phyloP scores from a whole-genome alignment of 2,329 filamentous ascomycete species.

The Colletotrichum limetticola region DNA sequence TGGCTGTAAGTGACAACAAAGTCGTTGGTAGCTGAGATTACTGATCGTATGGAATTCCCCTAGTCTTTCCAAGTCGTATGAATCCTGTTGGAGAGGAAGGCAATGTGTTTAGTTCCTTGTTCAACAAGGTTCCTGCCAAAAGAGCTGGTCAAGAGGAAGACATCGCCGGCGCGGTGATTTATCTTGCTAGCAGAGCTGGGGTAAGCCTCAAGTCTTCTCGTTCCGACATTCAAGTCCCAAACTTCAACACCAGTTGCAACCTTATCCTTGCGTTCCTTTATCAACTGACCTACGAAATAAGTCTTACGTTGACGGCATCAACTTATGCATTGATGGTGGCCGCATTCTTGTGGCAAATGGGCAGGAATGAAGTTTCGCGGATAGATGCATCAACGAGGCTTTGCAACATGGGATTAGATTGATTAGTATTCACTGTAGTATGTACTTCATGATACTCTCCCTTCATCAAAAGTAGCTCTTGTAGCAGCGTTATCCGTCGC shows the following conservation, averaged over 20 bases:
- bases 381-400: too few relatives aligned
- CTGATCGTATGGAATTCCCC: too few relatives aligned
- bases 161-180: slow-evolving; percentile 44
- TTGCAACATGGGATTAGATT: too few relatives aligned
- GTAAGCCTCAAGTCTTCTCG: slow-evolving; percentile 37
- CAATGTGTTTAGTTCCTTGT: slow-evolving; percentile 45
- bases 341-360: not conserved
- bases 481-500: too few relatives aligned
- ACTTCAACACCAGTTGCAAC: not conserved
- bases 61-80: slow-evolving; percentile 48
- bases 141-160: slow-evolving; percentile 44
- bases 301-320: not conserved
- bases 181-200: slow-evolving; percentile 44
- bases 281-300: not conserved
- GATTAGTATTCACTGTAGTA: too few relatives aligned
- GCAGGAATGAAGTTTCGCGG: not conserved
- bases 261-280: rapidly evolving
- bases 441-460: too few relatives aligned
- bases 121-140: slow-evolving; percentile 46
- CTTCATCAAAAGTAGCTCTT: too few relatives aligned
- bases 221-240: not conserved
- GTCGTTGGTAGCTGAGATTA: not conserved
- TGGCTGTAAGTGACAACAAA: slow-evolving; percentile 41
- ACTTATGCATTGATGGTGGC: not conserved
- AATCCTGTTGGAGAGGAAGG: slow-evolving; percentile 45